Conservation (phyloP, 1,284 basidiomycete species). For the Rhodotorula glutinis region DNA sequence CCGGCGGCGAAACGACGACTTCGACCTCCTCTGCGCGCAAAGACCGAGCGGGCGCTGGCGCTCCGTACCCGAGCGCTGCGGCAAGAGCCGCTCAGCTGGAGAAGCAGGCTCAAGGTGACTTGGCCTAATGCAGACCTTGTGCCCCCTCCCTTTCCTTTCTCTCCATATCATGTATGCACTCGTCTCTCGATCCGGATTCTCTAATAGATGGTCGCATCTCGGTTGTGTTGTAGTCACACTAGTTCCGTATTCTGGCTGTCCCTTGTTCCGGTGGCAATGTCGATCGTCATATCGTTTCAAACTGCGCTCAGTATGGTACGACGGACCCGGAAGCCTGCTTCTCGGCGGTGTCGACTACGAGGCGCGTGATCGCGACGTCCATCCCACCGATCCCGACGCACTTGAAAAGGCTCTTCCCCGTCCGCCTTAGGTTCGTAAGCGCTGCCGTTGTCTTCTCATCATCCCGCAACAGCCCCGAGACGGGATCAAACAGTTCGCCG, state of each 20-base stretch:
- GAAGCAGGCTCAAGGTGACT: background rate
- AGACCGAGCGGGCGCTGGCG: conserved; percentile 8
- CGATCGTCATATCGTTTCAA: too few species aligned
- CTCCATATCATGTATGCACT: background rate
- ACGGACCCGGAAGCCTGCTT: conserved; percentile 12
- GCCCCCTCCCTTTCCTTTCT: background rate
- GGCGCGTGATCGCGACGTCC: conserved; percentile 39
- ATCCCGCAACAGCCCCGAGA: background rate
- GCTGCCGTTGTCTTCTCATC: background rate
- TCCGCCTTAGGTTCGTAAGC: background rate
- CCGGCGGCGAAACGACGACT: background rate
- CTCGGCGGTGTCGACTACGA: conserved; percentile 33
- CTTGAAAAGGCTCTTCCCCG: conserved; percentile 36
- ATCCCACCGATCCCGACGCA: conserved; percentile 42
- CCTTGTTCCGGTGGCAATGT: too few species aligned
- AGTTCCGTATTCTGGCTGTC: background rate
- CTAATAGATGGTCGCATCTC: background rate
- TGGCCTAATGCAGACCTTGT: background rate
- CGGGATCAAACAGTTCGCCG: conserved; percentile 22
- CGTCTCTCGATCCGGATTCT: background rate
- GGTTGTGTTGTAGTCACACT: background rate
- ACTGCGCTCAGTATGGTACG: conserved; percentile 22
- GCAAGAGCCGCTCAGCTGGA: conserved; percentile 12
- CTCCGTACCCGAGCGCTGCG: conserved; percentile 18
- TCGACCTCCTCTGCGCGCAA: background rate